phyloP scores from a whole-genome alignment of 106 monocot genomes.

The Platanthera guangdongensis region DNA sequence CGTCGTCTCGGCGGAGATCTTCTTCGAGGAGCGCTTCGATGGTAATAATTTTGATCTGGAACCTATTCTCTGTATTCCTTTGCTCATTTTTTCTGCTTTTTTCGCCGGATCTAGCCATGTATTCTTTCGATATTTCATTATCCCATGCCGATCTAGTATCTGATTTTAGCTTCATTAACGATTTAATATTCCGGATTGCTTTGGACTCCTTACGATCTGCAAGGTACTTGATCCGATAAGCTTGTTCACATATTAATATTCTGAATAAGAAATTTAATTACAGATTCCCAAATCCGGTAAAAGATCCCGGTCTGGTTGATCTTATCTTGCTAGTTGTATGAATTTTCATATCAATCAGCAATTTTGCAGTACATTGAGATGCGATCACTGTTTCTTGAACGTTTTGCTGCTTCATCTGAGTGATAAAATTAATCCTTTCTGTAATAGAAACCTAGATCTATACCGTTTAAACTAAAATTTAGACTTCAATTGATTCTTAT shows the following conservation, averaged over 20 bases:
- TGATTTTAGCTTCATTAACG: background rate
- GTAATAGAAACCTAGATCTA: background rate
- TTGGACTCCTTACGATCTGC: background rate
- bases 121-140: background rate
- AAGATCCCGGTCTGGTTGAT: background rate
- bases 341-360: background rate
- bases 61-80: background rate
- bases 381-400: background rate
- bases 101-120: background rate
- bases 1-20: conserved; percentile 9
- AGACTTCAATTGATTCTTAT: too few species aligned
- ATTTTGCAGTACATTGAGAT: background rate
- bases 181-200: background rate
- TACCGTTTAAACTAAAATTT: too few species aligned
- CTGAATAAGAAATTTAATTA: too few species aligned
- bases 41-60: conserved; percentile 9
- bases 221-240: background rate
- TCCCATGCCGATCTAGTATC: background rate
- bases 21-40: conserved; percentile 26
- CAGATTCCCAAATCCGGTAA: too few species aligned
- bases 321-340: too few species aligned
- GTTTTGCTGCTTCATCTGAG: background rate
- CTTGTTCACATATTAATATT: background rate
- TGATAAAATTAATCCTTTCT: background rate
- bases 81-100: background rate